Conservation (phyloP, 768 basidiomycete genomes). For the Macrocybe gigantea region DNA sequence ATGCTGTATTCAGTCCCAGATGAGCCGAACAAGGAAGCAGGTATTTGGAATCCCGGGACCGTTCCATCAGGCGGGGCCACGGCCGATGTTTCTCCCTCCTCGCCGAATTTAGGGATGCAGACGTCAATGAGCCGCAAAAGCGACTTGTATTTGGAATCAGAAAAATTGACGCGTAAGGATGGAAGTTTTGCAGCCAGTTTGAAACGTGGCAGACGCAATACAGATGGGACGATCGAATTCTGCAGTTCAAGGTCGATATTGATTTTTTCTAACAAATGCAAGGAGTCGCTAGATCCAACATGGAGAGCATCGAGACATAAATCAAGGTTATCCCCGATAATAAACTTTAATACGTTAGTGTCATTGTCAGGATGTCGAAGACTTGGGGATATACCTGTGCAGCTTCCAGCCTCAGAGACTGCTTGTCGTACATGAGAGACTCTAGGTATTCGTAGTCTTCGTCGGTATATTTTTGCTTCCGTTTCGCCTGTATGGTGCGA, state of each 20-base stretch:
- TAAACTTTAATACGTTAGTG: conserved; percentile 61
- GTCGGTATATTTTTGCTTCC: conserved; percentile 78
- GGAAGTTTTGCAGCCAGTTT: conserved; percentile 89
- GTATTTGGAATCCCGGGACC: conserved; percentile 41
- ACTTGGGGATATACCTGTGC: conserved; percentile 64
- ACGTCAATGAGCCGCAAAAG: conserved; percentile 92
- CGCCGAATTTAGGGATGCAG: conserved; percentile 77
- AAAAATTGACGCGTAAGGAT: conserved; percentile 82
- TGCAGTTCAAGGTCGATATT: conserved; percentile 87
- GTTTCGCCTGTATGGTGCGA: conserved; percentile 73
- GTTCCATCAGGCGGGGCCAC: conserved; percentile 12
- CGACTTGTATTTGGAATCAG: conserved; percentile 85
- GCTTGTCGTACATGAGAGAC: conserved; percentile 92
- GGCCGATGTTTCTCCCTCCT: conserved; percentile 14
- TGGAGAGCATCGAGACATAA: conserved; percentile 77
- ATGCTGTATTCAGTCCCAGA: conserved; percentile 63
- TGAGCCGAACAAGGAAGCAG: conserved; percentile 49
- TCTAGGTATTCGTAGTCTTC: conserved; percentile 85
- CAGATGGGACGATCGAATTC: conserved; percentile 87
- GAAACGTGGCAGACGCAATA: conserved; percentile 77
- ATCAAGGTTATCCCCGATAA: conserved; percentile 80
- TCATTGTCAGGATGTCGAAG: conserved; percentile 6
- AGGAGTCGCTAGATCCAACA: conserved; percentile 44
- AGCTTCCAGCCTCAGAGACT: conserved; percentile 74
- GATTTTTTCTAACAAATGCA: conserved; percentile 90